Percentiles rank a stretch among this genome's conserved stretches.
phyloP scores from a whole-genome alignment of 208 protist species.

The Leishmania guyanensis region DNA sequence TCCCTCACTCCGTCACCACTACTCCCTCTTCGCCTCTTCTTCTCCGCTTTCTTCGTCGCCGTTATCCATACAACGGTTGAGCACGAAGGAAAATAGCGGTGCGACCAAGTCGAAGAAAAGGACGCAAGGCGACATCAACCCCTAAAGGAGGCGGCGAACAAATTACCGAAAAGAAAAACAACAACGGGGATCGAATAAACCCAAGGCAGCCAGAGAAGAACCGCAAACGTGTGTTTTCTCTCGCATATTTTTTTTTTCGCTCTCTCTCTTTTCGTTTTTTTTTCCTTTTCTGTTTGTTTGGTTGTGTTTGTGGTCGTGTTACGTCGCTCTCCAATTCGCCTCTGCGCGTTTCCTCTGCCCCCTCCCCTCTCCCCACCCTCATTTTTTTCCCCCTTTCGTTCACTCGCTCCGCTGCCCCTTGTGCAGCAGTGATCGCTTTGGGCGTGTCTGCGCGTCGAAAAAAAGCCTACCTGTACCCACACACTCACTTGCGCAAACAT shows the following conservation, averaged over 20 bases:
- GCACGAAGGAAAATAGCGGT: background rate
- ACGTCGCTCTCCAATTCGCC: background rate
- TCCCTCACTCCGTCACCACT: background rate
- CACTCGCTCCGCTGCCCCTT: slow-evolving; percentile 6
- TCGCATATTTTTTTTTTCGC: background rate
- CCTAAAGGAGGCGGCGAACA: background rate
- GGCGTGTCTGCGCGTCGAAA: slow-evolving; percentile 8
- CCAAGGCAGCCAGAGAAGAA: background rate
- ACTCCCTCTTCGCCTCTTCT: background rate
- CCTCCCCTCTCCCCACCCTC: slow-evolving; percentile 6
- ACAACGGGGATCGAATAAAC: background rate
- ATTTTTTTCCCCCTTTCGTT: background rate
- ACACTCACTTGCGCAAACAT: slow-evolving; percentile 1
- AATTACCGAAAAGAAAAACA: background rate
- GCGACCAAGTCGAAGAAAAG: background rate
- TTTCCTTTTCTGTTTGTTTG: background rate
- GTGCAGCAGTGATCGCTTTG: background rate
- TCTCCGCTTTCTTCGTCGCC: background rate
- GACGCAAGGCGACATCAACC: background rate
- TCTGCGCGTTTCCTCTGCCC: background rate
- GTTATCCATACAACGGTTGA: background rate
- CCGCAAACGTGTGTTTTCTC: slow-evolving; percentile 1
- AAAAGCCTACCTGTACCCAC: background rate
- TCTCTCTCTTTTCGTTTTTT: background rate
- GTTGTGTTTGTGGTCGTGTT: background rate